Evolutionary conservation across 441 rosid genomes (phyloP), one percentile per base, ranked within the genome.

Genomic region (Adansonia madagascariensis): DNA sequence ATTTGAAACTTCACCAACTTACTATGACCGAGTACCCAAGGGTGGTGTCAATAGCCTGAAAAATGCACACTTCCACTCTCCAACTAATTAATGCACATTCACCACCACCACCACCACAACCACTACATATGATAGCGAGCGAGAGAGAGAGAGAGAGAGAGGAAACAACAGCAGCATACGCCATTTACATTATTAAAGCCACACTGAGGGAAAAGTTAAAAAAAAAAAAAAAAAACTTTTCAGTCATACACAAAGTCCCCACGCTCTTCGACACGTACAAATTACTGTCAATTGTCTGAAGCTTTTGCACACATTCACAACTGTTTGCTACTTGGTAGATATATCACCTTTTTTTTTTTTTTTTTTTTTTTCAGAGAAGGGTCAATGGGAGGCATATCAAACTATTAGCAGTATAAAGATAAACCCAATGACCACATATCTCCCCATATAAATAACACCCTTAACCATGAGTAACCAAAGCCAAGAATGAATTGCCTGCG

Each of bases 401-500:
- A 24, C 50, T 57, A 7, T 59, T 57, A 50, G 71, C 24, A 55
- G 68, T 27, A 59, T 11, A 12, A 8, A 69, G 43, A 49, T 49
- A 6, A 46, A 69, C 8, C 73, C 20, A 49, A 46, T 49, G 17
- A 20, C 73, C 11, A 1, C 61, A 35, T 46, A 43, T 22, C 71
- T 55, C 76, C 49, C 71, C 78, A 11, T 76, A 73, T 56, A 47
- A 3, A 27, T 46, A 53, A 9, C 18, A n/a, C 75, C 73, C 56
- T 27, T 47, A 72, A 55, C 67, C 62, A 70, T 62, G 18, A 62
- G 44, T 62, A 77, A 68, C 73, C 83, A 83, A 86, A 90, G 94
- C 94, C 94, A 90, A 90, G 94, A 87, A 90, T 90, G 94, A 90
- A 76, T 90, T 90, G 94, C 94, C 94, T 78, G 87, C 78, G 85